Evolutionary conservation across 805 yeast genomes (phyloP), one percentile per base, ranked within the genome.

Genomic region (Zygotorulaspora chibaensis): DNA sequence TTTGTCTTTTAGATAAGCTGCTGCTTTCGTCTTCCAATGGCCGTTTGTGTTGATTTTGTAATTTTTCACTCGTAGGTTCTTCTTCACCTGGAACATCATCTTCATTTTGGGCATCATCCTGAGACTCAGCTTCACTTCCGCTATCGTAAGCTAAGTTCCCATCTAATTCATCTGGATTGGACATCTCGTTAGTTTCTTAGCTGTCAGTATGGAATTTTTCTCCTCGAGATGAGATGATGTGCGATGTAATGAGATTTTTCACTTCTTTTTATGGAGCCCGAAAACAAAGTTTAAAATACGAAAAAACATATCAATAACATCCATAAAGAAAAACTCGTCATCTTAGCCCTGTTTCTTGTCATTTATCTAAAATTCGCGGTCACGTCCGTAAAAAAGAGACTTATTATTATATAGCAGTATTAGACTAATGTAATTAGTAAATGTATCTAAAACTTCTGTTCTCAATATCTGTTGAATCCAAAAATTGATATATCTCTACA

Each of bases 141-240:
- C 65, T 59, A 4, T 71, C 74, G 58, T 84, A 85, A 3, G 74
- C 84, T 40, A 87, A 68, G 2, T 88, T 91, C 60, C 87, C 95
- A 42, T 86, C 90, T 47, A 87, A 70, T 49, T 84, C 95, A 63
- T 88, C 96, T 12, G 75, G 84, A 35, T 62, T 57, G 7, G 61
- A 51, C 66, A 61, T 61, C 9, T 27, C 27, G 26, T 23, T 23
- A 30, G 13, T 12, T 10, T 8, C 18, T 18, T 17, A 11, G n/a
- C 10, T 20, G 13, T 16, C 3, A 12, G 13, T 13, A 8, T 29
- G 29, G 7, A 10, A 6, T 17, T 8, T 23, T 25, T 13, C 18
- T 8, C 20, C 17, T 26, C 10, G 17, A 15, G 42, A 38, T 38
- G 30, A 37, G 40, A 25, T 37, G 34, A 38, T 40, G 43, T 40